Percentiles rank a stretch among this genome's conserved stretches.
phyloP scores from a whole-genome alignment of 257 asterid genomes.

The Thymus quinquecostatus region DNA sequence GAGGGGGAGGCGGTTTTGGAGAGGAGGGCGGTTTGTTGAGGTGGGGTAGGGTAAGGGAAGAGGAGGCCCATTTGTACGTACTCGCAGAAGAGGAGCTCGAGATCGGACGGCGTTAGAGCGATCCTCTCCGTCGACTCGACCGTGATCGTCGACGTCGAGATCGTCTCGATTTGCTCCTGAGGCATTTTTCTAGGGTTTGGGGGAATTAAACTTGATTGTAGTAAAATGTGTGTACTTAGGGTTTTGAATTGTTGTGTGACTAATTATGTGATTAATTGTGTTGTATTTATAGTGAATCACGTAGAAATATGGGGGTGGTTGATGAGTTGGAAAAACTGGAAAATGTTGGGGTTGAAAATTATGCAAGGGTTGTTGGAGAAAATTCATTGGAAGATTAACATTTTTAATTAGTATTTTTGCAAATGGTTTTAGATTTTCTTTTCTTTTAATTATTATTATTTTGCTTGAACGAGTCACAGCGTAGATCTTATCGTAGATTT shows the following conservation, averaged over 20 bases:
- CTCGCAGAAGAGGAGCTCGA: slow-evolving; percentile 38
- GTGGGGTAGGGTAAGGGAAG: slow-evolving; percentile 27
- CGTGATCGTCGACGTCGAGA: slow-evolving; percentile 28
- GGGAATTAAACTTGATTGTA: too few species aligned
- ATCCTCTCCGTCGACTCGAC: slow-evolving; percentile 23
- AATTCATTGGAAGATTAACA: not conserved
- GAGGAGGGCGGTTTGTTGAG: slow-evolving; percentile 16
- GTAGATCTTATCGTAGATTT: not conserved
- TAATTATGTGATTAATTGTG: not conserved
- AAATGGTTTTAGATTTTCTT: too few species aligned
- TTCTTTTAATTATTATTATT: not conserved
- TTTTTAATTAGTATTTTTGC: not conserved
- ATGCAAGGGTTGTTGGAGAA: slow-evolving; percentile 5
- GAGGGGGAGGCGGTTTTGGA: not conserved
- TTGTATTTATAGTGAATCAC: slow-evolving; percentile 2
- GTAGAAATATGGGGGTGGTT: not conserved
- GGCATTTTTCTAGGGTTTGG: slow-evolving; percentile 20
- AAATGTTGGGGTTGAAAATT: not conserved
- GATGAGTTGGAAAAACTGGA: not conserved
- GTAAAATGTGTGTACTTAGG: not conserved
- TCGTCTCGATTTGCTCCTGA: not conserved
- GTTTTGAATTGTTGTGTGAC: slow-evolving; percentile 1
- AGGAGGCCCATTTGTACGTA: slow-evolving; percentile 48
- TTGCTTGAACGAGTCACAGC: slow-evolving; percentile 6
- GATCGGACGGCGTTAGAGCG: slow-evolving; percentile 40